Evolutionary conservation across 352 stramenopile species (phyloP).

Genomic region (Phytophthora constricta): DNA sequence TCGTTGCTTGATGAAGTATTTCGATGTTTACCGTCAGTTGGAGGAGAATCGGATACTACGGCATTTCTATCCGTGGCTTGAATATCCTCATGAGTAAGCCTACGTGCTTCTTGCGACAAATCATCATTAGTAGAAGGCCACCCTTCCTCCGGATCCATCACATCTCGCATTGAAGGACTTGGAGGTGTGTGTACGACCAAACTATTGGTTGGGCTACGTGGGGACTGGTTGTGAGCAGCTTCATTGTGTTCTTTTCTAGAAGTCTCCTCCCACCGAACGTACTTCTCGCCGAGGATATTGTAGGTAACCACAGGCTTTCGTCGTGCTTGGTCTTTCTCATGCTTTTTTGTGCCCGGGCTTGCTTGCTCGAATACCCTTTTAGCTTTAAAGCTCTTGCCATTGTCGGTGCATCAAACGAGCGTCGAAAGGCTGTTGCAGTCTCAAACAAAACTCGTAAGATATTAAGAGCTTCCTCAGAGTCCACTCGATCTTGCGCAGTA

Average conservation of each 20-base stretch:
- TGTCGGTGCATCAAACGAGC: conserved; percentile 21
- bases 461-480: conserved; percentile 32
- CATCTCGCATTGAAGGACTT: conserved; percentile 19
- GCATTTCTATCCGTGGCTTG: too few relatives aligned
- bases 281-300: conserved; percentile 74
- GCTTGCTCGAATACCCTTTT: conserved; percentile 14
- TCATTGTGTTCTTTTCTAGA: conserved; percentile 6
- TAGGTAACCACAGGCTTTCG: conserved; percentile 62
- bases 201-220: conserved; percentile 20
- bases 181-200: conserved; percentile 23
- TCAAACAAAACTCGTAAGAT: conserved; percentile 30
- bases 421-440: conserved; percentile 5
- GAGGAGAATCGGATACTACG: too few relatives aligned
- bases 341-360: conserved; percentile 27
- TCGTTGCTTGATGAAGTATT: too few relatives aligned
- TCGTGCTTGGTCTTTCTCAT: conserved; percentile 29
- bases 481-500: conserved; percentile 30
- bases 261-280: conserved; percentile 52
- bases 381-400: conserved; percentile 13
- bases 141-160: not conserved
- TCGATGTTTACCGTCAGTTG: too few relatives aligned
- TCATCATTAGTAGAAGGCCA: not conserved
- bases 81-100: too few relatives aligned
- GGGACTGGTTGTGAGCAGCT: conserved; percentile 7
- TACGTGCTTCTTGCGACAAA: not conserved